These are phyloP conservation scores for Boletus fagicola DNA, from an alignment of 768 basidiomycete species.

Conservation along the genomic window DNA sequence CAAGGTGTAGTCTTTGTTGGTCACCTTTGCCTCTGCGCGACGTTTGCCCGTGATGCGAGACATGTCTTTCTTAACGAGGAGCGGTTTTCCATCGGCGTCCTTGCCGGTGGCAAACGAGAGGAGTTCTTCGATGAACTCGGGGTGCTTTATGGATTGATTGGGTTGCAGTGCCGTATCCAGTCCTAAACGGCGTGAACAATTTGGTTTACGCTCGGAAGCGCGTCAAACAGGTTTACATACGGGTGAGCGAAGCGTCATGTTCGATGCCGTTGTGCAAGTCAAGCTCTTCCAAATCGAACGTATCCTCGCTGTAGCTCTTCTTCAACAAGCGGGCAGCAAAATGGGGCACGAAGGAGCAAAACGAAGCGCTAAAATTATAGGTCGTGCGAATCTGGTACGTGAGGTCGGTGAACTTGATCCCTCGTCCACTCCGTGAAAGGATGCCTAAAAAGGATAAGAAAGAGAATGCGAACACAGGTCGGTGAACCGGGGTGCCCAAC, in stretches of 20 bases:
- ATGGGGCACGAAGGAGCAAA: conserved; percentile 66
- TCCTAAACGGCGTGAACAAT: conserved; percentile 39
- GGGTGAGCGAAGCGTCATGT: conserved; percentile 36
- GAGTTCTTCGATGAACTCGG: conserved; percentile 54
- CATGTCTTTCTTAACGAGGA: conserved; percentile 60
- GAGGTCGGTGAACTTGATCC: conserved; percentile 60
- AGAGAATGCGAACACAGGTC: background rate
- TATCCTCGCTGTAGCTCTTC: conserved; percentile 54
- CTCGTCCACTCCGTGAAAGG: conserved; percentile 62
- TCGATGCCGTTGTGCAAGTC: conserved; percentile 65
- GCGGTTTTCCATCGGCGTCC: conserved; percentile 41
- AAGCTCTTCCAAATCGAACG: conserved; percentile 64
- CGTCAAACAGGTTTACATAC: conserved; percentile 16
- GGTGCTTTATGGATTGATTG: conserved; percentile 53
- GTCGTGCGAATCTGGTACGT: conserved; percentile 45
- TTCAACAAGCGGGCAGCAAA: conserved; percentile 57
- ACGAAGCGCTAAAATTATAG: conserved; percentile 69
- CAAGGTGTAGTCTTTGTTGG: conserved; percentile 59
- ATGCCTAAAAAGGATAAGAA: conserved; percentile 29
- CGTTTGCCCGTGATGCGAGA: conserved; percentile 58
- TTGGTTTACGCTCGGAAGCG: too few relatives aligned
- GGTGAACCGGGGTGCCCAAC: background rate
- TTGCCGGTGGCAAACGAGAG: conserved; percentile 60
- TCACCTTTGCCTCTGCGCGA: conserved; percentile 52
- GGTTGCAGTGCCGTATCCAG: conserved; percentile 47